Percentiles rank a stretch among this genome's conserved stretches.
These are phyloP conservation scores for Phragmites australis DNA, from an alignment of 176 grass and related monocot genomes.

Conservation along the genomic window DNA sequence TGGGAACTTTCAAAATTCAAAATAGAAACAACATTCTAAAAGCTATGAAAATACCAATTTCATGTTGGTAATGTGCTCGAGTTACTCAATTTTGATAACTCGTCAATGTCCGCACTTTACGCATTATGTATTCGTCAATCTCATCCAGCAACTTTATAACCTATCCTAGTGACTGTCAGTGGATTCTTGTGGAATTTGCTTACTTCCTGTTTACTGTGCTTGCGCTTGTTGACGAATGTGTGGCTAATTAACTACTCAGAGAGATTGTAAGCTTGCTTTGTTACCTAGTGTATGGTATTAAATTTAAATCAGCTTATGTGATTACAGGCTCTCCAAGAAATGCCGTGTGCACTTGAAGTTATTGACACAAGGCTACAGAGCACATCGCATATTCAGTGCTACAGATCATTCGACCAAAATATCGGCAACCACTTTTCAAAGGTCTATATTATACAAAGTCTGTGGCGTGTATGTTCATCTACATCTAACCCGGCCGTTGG, in stretches of 20 bases:
- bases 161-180: background rate
- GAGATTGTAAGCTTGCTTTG: background rate
- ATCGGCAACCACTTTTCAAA: background rate
- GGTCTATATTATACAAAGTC: background rate
- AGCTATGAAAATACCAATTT: background rate
- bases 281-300: background rate
- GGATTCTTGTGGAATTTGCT: background rate
- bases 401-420: background rate
- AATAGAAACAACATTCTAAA: background rate
- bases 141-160: background rate
- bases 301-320: background rate
- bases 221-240: background rate
- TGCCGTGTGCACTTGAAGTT: slow-evolving; percentile 35
- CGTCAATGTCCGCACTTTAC: background rate
- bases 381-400: slow-evolving; percentile 9
- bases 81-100: background rate
- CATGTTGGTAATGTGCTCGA: background rate
- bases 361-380: slow-evolving; percentile 17
- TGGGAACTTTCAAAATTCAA: background rate
- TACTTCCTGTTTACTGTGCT: background rate
- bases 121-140: background rate
- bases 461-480: no score
- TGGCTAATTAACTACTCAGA: background rate
- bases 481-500: no score
- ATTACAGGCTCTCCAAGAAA: slow-evolving; percentile 29